Base-by-base conservation (phyloP, 2,329 filamentous ascomycete species). In the Torrubiellomyces zombiae region DNA sequence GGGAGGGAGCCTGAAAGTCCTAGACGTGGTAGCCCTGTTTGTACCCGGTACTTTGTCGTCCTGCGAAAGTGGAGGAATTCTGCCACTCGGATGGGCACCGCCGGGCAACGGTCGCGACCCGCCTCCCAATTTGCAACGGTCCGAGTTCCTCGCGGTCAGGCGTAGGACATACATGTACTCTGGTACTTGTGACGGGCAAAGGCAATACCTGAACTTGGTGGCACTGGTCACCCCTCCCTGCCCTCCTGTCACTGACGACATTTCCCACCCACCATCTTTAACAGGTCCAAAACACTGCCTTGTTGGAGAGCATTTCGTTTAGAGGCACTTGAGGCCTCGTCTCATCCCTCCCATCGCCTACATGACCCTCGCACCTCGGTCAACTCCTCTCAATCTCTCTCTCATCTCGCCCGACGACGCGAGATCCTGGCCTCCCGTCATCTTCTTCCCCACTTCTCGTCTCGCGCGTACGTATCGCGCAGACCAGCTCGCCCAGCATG, bases 401-500 rank as follows among this genome's bases (percentile, higher is more conserved):
- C 32, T 29, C 31, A 32, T 27, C 32, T 28, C 15, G 19, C 28
- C 20, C 28, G 25, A 29, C 28, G 23, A 23, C 30, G 26, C 29
- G 18, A 28, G 26, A 24, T 24, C 24, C 27, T 16, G 9, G 20
- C 23, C 26, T 24, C 18, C 18, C 25, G 14, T 30, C 19, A 11
- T 16, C 21, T 10, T 12, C 6, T 14, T 23, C 24, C 16, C 23
- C 18, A 24, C 20, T 16, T 7, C 21, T 33, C 46, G 48, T 49
- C 41, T 35, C 31, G 47, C 47, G 50, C 49, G 48, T 39, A 48
- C 49, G 45, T 30, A 50, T 48, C 48, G 47, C 46, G 48, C 47
- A 40, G 9, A 29, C 42, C 38, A 40, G 24, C 16, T 38, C 47
- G 45, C 50, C 52, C 55, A 58, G 48, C 49, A 74, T 73, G 63